A percentile compares a stretch with the other conserved stretches of the same genome.
phyloP scores from a whole-genome alignment of 768 basidiomycete genomes.

The Naganishia antarctica region DNA sequence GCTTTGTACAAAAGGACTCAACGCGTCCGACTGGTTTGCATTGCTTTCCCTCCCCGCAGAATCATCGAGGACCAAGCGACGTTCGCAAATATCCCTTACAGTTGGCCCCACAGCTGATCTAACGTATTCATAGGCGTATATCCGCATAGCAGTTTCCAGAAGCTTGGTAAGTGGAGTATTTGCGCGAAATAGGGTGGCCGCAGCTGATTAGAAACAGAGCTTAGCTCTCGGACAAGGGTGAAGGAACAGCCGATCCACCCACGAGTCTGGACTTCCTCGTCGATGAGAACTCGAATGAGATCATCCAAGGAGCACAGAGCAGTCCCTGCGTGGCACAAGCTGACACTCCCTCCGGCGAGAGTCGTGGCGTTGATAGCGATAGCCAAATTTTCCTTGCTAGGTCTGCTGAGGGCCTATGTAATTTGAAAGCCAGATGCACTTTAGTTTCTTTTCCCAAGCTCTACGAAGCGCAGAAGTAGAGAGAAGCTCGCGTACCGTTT shows the following conservation, averaged over 20 bases:
- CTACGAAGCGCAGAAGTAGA: neutral
- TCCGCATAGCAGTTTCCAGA: slow-evolving; percentile 22
- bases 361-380: slow-evolving; percentile 4
- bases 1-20: slow-evolving; percentile 1
- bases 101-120: slow-evolving; percentile 9
- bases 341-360: neutral
- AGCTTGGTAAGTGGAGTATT: slow-evolving; percentile 26
- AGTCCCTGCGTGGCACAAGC: slow-evolving; percentile 20
- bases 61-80: neutral
- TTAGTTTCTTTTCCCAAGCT: neutral
- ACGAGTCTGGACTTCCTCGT: slow-evolving; percentile 25
- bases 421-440: neutral
- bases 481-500: neutral
- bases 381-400: neutral
- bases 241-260: too few relatives aligned
- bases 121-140: slow-evolving; percentile 24
- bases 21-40: neutral
- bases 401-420: slow-evolving; percentile 5
- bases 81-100: slow-evolving; percentile 6
- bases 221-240: neutral
- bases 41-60: neutral
- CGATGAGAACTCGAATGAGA: slow-evolving; percentile 19
- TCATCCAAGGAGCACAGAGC: slow-evolving; percentile 8
- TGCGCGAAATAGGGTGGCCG: slow-evolving; percentile 25
- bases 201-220: slow-evolving; percentile 4